Base-by-base conservation (phyloP, 2,329 filamentous ascomycete genomes). In the Verticillium alfalfae region DNA sequence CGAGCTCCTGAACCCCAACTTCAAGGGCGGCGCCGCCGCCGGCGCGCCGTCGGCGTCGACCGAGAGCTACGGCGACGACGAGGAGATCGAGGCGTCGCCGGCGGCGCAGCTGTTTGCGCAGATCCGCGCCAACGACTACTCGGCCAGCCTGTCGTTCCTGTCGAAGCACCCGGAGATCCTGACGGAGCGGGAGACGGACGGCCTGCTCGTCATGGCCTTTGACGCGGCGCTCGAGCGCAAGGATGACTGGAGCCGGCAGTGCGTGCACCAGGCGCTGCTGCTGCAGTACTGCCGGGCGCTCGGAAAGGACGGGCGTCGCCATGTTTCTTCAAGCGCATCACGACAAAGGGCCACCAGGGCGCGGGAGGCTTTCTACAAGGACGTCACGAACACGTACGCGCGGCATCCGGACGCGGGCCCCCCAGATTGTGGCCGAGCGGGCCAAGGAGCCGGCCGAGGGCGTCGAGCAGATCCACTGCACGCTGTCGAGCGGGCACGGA, bases 401-500 rank as follows among this genome's bases (percentile, higher is more conserved):
- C 87, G n/a, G 89, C 60, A 98, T 99, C 75, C 88, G 87, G 70
- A 88, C 82, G 34, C 87, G 95, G 57, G 88, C 90, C 1, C 82
- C 84, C 7, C 91, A 96, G 74, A 89, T 97, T 66, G 75, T 82
- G 60, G 75, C 77, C 18, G 78, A 86, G 75, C 74, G 81, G 63
- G 81, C 80, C 16, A 79, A 78, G 65, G 81, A 84, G 60, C 78
- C 72, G 3, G 79, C 74, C 49, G 76, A 78, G 63, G 92, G 89
- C 22, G 90, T 96, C 10, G 95, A 99, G 79, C 94, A 97, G 76
- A 99, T 99, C 68, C 96, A 99, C 84, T 99, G 56, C 95, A 99
- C 73, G 94, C 95, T 15, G 93, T 99, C 12, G 93, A 97, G 74
- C 94, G 0, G 90, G 90, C 57, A 97, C 94, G 3, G 89, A 91